These are phyloP conservation scores for Plasmodium falciparum DNA, from an alignment of 169 alveolate species.

Conservation along the genomic window DNA sequence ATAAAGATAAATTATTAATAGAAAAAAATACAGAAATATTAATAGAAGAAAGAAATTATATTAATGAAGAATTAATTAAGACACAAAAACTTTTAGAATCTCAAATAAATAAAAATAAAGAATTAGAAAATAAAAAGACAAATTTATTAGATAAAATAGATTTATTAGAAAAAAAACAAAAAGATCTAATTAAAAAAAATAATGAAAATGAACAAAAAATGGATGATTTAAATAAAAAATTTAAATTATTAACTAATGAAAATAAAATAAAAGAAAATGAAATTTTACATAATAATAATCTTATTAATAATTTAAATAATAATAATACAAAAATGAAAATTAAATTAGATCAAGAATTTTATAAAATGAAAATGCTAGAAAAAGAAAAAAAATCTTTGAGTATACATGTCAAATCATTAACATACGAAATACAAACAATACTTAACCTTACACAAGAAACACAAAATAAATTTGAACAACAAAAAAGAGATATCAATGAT, in stretches of 20 bases:
- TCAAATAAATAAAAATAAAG: conserved; percentile 67
- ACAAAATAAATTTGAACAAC: conserved; percentile 32
- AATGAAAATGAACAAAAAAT: conserved; percentile 39
- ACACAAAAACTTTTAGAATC: conserved; percentile 60
- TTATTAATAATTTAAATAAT: conserved; percentile 34
- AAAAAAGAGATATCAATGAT: conserved; percentile 62
- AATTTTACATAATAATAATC: conserved; percentile 15
- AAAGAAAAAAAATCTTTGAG: conserved; percentile 58
- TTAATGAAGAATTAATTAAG: conserved; percentile 63
- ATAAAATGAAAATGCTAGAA: conserved; percentile 43
- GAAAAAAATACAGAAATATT: conserved; percentile 62
- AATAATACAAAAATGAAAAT: conserved; percentile 45
- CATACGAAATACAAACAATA: conserved; percentile 59
- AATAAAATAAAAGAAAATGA: conserved; percentile 40
- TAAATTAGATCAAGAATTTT: conserved; percentile 69
- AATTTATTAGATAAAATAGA: conserved; percentile 55
- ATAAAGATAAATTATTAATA: conserved; percentile 57
- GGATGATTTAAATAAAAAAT: conserved; percentile 48
- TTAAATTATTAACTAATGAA: conserved; percentile 44
- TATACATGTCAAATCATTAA: conserved; percentile 62
- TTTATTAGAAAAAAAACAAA: conserved; percentile 68
- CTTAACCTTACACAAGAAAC: conserved; percentile 52
- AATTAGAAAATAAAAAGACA: conserved; percentile 23
- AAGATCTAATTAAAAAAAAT: conserved; percentile 47
- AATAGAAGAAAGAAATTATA: conserved; percentile 57